Conservation (phyloP, 108 stramenopile genomes). For the Nitzschia sp. region DNA sequence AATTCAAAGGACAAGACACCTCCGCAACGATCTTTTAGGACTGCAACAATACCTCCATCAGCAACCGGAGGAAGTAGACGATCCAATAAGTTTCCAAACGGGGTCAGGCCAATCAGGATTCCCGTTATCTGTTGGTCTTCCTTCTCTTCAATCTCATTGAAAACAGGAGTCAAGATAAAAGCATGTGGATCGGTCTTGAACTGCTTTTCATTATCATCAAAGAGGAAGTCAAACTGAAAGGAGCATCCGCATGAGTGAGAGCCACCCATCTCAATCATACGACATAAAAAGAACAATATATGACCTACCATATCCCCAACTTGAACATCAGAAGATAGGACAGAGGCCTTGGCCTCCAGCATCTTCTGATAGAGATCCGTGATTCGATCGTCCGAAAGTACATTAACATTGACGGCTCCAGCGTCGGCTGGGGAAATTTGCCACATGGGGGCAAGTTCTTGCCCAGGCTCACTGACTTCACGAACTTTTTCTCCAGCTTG, state of each 20-base stretch:
- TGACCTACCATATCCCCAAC: constrained; percentile 13
- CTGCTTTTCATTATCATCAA: constrained; percentile 10
- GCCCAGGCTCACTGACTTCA: background rate
- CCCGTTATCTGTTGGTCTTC: constrained; percentile 11
- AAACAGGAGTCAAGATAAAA: constrained; percentile 22
- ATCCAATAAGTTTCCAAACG: constrained; percentile 20
- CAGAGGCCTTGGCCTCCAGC: background rate
- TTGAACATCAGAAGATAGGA: constrained; percentile 6
- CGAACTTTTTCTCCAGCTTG: background rate
- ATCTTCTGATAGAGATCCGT: constrained; percentile 3
- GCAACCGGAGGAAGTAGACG: constrained; percentile 20
- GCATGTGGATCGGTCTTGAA: constrained; percentile 14
- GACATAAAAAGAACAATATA: background rate
- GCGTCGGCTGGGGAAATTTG: constrained; percentile 22
- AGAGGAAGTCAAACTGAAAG: constrained; percentile 19
- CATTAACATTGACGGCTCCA: constrained; percentile 17
- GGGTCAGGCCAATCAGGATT: constrained; percentile 4
- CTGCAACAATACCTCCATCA: constrained; percentile 24
- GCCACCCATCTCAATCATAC: background rate
- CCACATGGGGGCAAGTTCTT: constrained; percentile 26
- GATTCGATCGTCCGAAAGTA: constrained; percentile 19
- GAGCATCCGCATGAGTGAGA: background rate
- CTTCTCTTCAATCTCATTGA: background rate
- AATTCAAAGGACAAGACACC: constrained; percentile 18
- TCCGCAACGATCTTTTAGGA: constrained; percentile 14